Evolutionary conservation across 805 yeast genomes (phyloP), one percentile per base, ranked within the genome.

Genomic region (Candida sithepensis): DNA sequence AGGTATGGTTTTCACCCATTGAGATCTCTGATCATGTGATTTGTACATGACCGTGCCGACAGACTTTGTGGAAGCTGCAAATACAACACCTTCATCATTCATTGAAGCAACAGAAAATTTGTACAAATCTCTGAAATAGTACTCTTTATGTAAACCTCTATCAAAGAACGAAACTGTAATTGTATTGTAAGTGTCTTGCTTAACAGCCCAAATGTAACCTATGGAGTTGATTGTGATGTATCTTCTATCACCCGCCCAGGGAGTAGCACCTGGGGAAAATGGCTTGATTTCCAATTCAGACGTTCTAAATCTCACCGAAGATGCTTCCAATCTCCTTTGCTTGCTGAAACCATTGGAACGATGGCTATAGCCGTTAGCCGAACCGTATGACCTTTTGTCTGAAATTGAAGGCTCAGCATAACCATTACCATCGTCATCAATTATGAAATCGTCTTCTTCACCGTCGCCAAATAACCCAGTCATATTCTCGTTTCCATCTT

Each of bases 81-180:
- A 74, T 4, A 88, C 60, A 2, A 85, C 66, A 2, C 94, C 96
- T 1, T 72, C 73, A 16, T 75, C 77, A 44, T 84, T 83, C 58
- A 92, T 72, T 0, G 86, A 79, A 23, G 96, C 92, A 44, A 88
- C 66, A 61, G 89, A 96, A 65, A 75, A 88, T 13, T 78, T 75
- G 50, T 75, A 73, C 41, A 78, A 65, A 65, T 92, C 98, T 42
- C 82, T 84, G 67, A 92, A 91, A 66, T 89, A 92, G 58, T 88
- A 88, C 57, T 89, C 96, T 48, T 82, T 79, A 60, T 84, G 85
- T 12, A 75, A 59, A 0, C 88, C 81, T 45, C 85, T 73, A 62
- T 92, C 97, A 59, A 88, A 89, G 60, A 94, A 92, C 13, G 88
- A 79, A 2, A 91, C 88, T 0, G 96, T 91, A n/a, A 92, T 73